Conservation (phyloP, 192 early-diverging fungal genomes). For the Coemansia sp. region DNA sequence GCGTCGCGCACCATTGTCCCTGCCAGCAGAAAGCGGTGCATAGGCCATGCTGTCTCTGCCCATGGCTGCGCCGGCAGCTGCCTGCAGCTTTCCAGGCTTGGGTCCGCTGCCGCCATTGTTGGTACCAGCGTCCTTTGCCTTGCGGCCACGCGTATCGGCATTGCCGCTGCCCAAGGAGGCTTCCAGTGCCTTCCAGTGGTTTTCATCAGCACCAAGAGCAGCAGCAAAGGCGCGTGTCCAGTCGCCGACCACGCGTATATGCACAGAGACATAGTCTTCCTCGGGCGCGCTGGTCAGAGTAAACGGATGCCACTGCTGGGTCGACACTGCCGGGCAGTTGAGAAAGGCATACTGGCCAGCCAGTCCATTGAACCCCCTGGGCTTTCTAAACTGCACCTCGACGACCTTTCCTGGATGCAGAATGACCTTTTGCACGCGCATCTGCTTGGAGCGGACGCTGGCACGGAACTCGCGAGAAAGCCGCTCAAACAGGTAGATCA, state of each 20-base stretch:
- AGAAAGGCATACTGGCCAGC: slow-evolving; percentile 84
- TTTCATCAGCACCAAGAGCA: slow-evolving; percentile 68
- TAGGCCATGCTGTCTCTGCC: slow-evolving; percentile 46
- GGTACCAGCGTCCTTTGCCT: not conserved
- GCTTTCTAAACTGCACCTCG: slow-evolving; percentile 78
- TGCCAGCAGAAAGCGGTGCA: slow-evolving; percentile 25
- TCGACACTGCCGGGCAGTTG: slow-evolving; percentile 71
- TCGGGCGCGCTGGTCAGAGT: slow-evolving; percentile 81
- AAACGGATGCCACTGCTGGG: slow-evolving; percentile 82
- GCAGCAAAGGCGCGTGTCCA: slow-evolving; percentile 71
- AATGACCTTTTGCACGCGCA: slow-evolving; percentile 78
- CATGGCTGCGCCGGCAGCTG: slow-evolving; percentile 5
- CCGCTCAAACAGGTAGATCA: slow-evolving; percentile 74
- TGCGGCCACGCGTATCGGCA: not conserved
- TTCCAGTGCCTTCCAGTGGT: slow-evolving; percentile 58
- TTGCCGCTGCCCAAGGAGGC: slow-evolving; percentile 27
- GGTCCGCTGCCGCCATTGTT: not conserved
- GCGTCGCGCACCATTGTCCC: slow-evolving; percentile 3
- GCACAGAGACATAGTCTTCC: slow-evolving; percentile 73
- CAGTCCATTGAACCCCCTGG: slow-evolving; percentile 56
- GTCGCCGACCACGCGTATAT: slow-evolving; percentile 77
- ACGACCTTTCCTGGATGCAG: slow-evolving; percentile 81
- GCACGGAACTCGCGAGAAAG: slow-evolving; percentile 72
- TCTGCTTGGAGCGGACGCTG: slow-evolving; percentile 55
- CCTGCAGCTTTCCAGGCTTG: not conserved